Conservation (phyloP, 1,139 yeast genomes). For the Hanseniaspora gamundiae region DNA sequence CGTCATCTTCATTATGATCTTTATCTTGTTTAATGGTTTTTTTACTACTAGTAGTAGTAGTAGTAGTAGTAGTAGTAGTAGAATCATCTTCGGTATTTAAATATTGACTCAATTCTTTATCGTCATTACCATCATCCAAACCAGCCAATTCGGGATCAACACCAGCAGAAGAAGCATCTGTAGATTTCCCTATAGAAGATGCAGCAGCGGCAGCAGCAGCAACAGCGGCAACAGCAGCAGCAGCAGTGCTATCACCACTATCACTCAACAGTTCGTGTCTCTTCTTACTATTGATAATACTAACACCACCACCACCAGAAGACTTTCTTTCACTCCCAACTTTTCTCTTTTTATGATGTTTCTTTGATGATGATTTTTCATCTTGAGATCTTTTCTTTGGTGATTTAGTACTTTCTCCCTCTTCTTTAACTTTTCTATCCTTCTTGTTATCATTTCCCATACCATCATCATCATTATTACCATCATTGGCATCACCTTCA, state of each 20-base stretch:
- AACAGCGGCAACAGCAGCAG: constrained; percentile 5
- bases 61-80: too few relatives aligned
- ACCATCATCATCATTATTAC: constrained; percentile 11
- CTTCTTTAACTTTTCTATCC: constrained; percentile 9
- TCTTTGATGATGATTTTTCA: not conserved
- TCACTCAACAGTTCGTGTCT: constrained; percentile 12
- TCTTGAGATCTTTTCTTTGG: not conserved
- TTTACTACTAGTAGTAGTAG: too few relatives aligned
- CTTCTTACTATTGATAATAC: constrained; percentile 8
- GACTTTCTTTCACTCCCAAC: constrained; percentile 4
- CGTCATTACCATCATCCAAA: constrained; percentile 28
- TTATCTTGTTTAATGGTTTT: constrained; percentile 14
- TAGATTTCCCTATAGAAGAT: not conserved
- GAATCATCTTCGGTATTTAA: constrained; percentile 27
- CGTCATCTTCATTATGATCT: not conserved
- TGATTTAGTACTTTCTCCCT: constrained; percentile 5
- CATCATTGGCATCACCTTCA: constrained; percentile 2
- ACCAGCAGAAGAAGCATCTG: constrained; percentile 9
- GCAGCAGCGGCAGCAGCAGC: not conserved
- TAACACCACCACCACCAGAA: not conserved
- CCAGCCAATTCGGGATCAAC: constrained; percentile 56
- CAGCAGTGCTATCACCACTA: constrained; percentile 2
- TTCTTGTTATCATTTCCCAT: constrained; percentile 9
- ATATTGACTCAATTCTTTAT: constrained; percentile 25
- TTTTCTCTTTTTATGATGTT: not conserved